Evolutionary conservation across 768 basidiomycete genomes (phyloP).

Genomic region (Hypholoma sublateritium): DNA sequence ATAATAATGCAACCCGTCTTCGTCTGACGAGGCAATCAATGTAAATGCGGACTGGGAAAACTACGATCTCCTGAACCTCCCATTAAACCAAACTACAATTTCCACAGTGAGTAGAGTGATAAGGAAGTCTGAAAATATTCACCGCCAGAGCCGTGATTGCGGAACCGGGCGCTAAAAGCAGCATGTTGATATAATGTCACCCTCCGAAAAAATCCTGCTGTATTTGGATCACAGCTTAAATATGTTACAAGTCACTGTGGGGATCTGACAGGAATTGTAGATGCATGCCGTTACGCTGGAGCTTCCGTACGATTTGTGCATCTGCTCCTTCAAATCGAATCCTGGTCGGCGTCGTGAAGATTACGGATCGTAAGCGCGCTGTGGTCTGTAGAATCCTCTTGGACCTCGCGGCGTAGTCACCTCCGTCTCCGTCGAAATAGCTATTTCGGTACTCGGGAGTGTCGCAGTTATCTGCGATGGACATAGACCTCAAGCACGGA

Average conservation of each 20-base stretch:
- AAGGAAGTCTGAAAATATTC: no score
- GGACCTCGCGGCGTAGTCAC: not conserved
- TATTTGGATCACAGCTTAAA: not conserved
- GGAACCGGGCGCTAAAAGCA: no score
- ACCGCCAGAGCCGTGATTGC: no score
- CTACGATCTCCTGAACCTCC: no score
- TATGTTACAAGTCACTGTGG: slow-evolving; percentile 1
- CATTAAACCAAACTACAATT: no score
- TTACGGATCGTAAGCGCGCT: slow-evolving; percentile 11
- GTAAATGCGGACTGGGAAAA: no score
- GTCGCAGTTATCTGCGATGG: not conserved
- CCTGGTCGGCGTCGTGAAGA: slow-evolving; percentile 13
- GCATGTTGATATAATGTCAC: no score
- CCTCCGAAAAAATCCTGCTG: no score
- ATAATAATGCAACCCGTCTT: no score
- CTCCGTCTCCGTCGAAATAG: not conserved
- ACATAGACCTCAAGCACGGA: no score
- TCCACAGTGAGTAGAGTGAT: no score
- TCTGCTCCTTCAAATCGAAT: slow-evolving; percentile 14
- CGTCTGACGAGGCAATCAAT: no score
- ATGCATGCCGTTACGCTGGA: slow-evolving; percentile 15
- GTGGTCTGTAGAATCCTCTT: not conserved
- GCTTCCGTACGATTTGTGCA: not conserved
- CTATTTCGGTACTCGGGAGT: not conserved
- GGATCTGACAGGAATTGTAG: slow-evolving; percentile 14